Evolutionary conservation across 768 basidiomycete genomes (phyloP), one percentile per base, ranked within the genome.

Genomic region (Kwoniella pini): DNA sequence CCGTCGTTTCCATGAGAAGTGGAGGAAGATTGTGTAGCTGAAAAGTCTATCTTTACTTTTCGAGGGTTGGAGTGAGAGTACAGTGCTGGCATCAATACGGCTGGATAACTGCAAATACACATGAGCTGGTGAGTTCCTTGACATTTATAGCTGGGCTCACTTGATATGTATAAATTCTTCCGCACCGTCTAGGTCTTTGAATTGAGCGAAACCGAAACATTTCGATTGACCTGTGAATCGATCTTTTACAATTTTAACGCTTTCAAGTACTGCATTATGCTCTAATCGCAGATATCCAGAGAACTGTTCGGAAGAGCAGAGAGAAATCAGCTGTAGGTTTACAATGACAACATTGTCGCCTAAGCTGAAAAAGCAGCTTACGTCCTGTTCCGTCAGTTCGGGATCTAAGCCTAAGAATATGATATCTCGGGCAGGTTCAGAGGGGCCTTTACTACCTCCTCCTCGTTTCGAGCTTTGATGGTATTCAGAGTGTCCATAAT

Each of bases 181-280:
- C 19, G 96, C 94, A 59, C 90, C 90, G 69, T 90, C 90, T 57
- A 88, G 82, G 67, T 83, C 87, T 42, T 87, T 81, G 78, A 99
- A 99, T 80, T 92, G 90, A 71, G 91, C 94, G 79, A 99, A 99
- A 60, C 93, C 96, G 77, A 97, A 97, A 74, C 91, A 89, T 80
- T 95, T 95, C 56, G 94, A 94, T 21, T 85, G 87, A 87, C 93
- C 93, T 85, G 95, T 88, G 85, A 86, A 84, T 86, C 89, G 89
- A 79, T 97, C 95, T 83, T 90, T 87, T 79, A 97, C 94, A 70
- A 98, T 94, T 72, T 92, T 97, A 73, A 78, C 77, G 24, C 71
- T 69, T 28, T 81, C 79, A 48, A 81, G 53, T 21, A 70, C 54
- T 0, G 77, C 76, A 9, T 73, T 66, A 57, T 79, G 75, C 48